Conservation (phyloP, 2,329 filamentous ascomycete species). For the Aquanectria penicillioides region DNA sequence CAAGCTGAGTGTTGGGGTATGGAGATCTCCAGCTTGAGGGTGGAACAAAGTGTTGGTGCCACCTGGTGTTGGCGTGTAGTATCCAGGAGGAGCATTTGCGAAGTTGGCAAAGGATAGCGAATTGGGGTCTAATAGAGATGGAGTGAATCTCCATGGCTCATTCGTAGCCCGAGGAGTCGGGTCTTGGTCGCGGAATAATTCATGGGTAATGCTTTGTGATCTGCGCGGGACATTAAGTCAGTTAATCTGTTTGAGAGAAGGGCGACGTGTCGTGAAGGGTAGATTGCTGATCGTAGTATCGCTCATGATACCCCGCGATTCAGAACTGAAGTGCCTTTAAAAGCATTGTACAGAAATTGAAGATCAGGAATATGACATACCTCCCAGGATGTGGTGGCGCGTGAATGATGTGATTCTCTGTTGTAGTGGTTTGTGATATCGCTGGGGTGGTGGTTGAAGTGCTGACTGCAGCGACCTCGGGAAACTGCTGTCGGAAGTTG, state of each 20-base stretch:
- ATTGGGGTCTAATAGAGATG: constrained; percentile 86
- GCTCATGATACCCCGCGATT: background rate
- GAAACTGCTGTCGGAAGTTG: constrained; percentile 85
- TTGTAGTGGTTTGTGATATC: constrained; percentile 49
- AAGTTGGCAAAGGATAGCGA: constrained; percentile 84
- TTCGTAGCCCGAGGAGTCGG: constrained; percentile 82
- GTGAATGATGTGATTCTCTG: constrained; percentile 35
- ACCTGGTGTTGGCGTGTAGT: constrained; percentile 89
- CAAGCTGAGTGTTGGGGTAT: constrained; percentile 80
- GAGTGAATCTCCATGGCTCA: constrained; percentile 88
- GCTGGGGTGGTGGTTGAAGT: constrained; percentile 54
- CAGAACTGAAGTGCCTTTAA: background rate
- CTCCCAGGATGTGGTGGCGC: constrained; percentile 39
- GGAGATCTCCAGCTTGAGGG: constrained; percentile 84
- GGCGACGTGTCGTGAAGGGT: background rate
- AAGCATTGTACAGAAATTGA: background rate
- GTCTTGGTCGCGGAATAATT: constrained; percentile 74
- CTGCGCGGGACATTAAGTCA: constrained; percentile 30
- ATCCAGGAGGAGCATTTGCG: constrained; percentile 81
- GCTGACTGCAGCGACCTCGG: constrained; percentile 71
- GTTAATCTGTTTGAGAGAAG: constrained; percentile 6
- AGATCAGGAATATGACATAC: constrained; percentile 33
- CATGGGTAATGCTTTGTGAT: constrained; percentile 37
- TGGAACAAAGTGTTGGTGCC: constrained; percentile 85
- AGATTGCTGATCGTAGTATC: background rate